phyloP scores from a whole-genome alignment of 192 early-diverging fungal genomes.

The Haplosporangium gracile region DNA sequence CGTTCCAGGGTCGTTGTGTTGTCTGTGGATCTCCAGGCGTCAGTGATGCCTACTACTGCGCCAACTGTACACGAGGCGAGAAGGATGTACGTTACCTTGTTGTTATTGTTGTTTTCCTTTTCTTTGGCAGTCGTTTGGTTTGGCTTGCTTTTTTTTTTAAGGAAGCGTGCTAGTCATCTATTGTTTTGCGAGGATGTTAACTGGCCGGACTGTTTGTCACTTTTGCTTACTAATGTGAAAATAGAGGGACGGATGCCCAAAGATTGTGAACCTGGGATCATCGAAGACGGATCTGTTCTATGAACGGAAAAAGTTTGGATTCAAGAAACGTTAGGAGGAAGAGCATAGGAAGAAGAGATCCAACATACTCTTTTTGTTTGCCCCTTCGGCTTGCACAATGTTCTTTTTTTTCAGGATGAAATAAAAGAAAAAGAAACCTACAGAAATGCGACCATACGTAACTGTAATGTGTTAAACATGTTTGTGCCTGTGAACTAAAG shows the following conservation, averaged over 20 bases:
- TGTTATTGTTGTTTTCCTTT: not conserved
- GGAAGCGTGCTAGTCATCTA: not conserved
- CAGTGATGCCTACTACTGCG: conserved; percentile 96
- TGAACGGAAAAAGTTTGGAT: conserved; percentile 93
- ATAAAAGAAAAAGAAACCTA: not conserved
- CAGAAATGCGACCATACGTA: not conserved
- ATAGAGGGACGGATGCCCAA: conserved; percentile 95
- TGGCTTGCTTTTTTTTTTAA: not conserved
- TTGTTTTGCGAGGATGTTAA: not conserved
- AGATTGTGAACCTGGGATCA: conserved; percentile 96
- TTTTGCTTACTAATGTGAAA: not conserved
- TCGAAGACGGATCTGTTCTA: conserved; percentile 94
- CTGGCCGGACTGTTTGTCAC: not conserved
- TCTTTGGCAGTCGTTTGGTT: not conserved
- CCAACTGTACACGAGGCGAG: conserved; percentile 89
- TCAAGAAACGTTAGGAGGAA: conserved; percentile 68
- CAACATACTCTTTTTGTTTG: not conserved
- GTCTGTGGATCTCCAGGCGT: conserved; percentile 91
- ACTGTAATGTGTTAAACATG: too few relatives aligned
- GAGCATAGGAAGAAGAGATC: not conserved
- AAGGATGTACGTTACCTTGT: conserved; percentile 83
- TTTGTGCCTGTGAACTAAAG: too few relatives aligned
- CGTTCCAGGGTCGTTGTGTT: conserved; percentile 90
- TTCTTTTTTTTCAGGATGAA: conserved; percentile 2
- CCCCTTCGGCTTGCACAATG: not conserved